Conservation (phyloP, 202 grass and related monocot genomes). For the Zizania palustris region DNA sequence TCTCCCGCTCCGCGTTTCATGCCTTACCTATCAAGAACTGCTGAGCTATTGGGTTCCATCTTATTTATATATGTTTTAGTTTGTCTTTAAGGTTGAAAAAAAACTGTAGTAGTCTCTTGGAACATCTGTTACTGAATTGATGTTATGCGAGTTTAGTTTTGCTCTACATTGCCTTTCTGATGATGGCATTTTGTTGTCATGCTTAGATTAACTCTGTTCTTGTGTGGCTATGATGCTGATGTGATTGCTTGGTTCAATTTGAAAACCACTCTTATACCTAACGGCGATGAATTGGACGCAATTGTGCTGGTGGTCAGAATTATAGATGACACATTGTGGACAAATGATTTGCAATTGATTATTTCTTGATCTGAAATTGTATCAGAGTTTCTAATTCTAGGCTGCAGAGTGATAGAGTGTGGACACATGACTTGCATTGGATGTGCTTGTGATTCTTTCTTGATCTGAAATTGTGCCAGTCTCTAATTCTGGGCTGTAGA, state of each 20-base stretch:
- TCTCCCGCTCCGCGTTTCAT: slow-evolving; percentile 1
- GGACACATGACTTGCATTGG: too few species aligned
- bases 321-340: too few species aligned
- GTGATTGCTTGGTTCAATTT: not conserved
- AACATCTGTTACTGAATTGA: slow-evolving; percentile 22
- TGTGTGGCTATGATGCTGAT: not conserved
- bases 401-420: too few species aligned
- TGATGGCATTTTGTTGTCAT: not conserved
- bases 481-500: too few species aligned
- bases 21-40: not conserved
- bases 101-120: slow-evolving; percentile 40
- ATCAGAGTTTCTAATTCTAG: too few species aligned
- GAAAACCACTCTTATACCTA: not conserved
- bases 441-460: too few species aligned
- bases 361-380: too few species aligned
- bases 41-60: slow-evolving; percentile 32
- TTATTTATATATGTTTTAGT: slow-evolving; percentile 32
- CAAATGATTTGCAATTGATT: too few species aligned
- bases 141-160: slow-evolving; percentile 32
- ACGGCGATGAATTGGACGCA: too few species aligned
- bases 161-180: not conserved
- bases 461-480: too few species aligned
- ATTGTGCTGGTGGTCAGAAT: too few species aligned
- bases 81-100: slow-evolving; percentile 30
- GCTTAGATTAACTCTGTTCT: not conserved